These are phyloP conservation scores for Reticulascus tulasneorum DNA, from an alignment of 2,329 filamentous ascomycete genomes.

Conservation along the genomic window DNA sequence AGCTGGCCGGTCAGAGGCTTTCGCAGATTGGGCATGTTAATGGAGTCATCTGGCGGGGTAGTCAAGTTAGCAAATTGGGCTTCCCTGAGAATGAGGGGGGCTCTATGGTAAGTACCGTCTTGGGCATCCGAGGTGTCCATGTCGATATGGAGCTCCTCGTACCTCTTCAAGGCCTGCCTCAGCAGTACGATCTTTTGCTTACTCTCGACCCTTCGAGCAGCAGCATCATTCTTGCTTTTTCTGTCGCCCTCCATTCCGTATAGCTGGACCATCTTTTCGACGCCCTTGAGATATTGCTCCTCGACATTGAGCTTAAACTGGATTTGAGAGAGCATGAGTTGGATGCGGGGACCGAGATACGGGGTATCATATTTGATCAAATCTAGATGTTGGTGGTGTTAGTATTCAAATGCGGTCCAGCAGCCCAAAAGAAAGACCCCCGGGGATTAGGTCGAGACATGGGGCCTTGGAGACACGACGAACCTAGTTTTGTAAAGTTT, in stretches of 20 bases:
- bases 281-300: conserved; percentile 97
- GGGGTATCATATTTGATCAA: conserved; percentile 98
- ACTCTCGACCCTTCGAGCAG: conserved; percentile 85
- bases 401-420: neutral
- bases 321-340: conserved; percentile 97
- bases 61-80: conserved; percentile 21
- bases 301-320: conserved; percentile 99
- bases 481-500: conserved; percentile 96
- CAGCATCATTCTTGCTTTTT: conserved; percentile 91
- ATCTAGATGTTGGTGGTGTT: conserved; percentile 52
- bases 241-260: conserved; percentile 97
- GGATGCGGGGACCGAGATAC: conserved; percentile 92
- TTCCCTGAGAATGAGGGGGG: neutral
- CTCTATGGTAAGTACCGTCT: conserved; percentile 67
- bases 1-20: conserved; percentile 94
- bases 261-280: conserved; percentile 98
- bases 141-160: conserved; percentile 95
- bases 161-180: conserved; percentile 93
- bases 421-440: neutral
- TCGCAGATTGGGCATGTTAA: conserved; percentile 90
- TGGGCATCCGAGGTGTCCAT: conserved; percentile 73
- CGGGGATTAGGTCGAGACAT: no score
- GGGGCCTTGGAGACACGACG: no score
- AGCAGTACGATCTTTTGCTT: conserved; percentile 96
- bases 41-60: conserved; percentile 74